Conservation (phyloP, 73 alveolate genomes). For the Paramecium pentaurelia region DNA sequence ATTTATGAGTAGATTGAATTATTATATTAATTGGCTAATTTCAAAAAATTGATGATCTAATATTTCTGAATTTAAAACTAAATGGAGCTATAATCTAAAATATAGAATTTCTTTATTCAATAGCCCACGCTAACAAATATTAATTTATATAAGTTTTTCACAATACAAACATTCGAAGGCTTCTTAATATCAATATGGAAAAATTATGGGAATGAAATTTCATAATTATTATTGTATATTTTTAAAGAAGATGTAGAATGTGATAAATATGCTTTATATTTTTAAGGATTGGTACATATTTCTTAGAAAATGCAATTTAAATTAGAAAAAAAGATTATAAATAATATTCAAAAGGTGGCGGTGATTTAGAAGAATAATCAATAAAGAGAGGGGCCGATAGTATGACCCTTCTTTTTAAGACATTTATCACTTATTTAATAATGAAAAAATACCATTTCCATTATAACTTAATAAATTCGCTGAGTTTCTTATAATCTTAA, state of each 20-base stretch:
- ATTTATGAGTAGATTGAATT: no score
- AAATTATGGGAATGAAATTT: not conserved
- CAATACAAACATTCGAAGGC: not conserved
- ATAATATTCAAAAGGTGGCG: not conserved
- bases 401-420: not conserved
- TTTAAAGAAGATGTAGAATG: not conserved
- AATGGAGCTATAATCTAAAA: not conserved
- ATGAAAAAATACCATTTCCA: not conserved
- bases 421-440: not conserved
- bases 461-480: not conserved
- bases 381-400: not conserved
- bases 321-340: not conserved
- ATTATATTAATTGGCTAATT: no score
- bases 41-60: not conserved
- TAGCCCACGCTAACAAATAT: not conserved
- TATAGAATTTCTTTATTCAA: not conserved
- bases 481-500: no score
- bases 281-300: not conserved
- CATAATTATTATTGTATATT: not conserved
- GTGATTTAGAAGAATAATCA: not conserved
- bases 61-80: not conserved
- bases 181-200: not conserved
- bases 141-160: not conserved
- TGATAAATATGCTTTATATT: not conserved
- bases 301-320: not conserved